Evolutionary conservation across 257 asterid genomes (phyloP).

Genomic region (Rauvolfia tetraphylla): DNA sequence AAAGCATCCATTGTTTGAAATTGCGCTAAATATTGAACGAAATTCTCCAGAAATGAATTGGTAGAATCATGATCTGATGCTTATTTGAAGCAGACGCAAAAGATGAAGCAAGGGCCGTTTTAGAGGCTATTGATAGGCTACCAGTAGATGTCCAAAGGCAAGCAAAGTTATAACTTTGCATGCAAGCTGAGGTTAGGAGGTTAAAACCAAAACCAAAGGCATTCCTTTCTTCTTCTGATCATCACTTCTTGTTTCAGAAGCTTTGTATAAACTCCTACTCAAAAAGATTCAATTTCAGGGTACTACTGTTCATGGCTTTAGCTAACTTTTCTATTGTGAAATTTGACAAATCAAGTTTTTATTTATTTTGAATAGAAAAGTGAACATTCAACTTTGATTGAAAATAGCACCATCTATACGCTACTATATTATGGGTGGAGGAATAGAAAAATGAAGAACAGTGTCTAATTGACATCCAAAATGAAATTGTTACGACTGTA

Average conservation of each 20-base stretch:
- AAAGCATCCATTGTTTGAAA: constrained; percentile 43
- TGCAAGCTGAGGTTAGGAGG: constrained; percentile 45
- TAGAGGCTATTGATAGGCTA: constrained; percentile 25
- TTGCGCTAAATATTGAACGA: constrained; percentile 15
- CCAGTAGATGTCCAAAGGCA: constrained; percentile 20
- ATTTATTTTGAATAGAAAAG: too few species aligned
- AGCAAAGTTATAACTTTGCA: constrained; percentile 48
- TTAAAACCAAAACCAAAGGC: constrained; percentile 30
- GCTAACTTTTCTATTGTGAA: too few species aligned
- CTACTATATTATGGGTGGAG: too few species aligned
- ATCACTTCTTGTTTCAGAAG: constrained; percentile 9
- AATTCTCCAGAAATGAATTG: constrained; percentile 17
- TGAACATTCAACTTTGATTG: too few species aligned
- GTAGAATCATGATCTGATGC: constrained; percentile 27
- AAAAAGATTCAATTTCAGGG: background rate
- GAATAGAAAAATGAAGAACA: too few species aligned
- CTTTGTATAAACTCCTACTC: background rate
- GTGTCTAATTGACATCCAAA: too few species aligned
- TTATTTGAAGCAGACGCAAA: constrained; percentile 49
- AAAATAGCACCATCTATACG: too few species aligned
- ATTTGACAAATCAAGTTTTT: too few species aligned
- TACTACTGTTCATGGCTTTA: background rate
- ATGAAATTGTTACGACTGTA: background rate
- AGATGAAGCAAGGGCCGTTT: constrained; percentile 17
- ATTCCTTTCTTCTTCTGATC: constrained; percentile 46